Evolutionary conservation across 371 early-diverging fungal species (phyloP), one percentile per base, ranked within the genome.

Genomic region (Apophysomyces variabilis): DNA sequence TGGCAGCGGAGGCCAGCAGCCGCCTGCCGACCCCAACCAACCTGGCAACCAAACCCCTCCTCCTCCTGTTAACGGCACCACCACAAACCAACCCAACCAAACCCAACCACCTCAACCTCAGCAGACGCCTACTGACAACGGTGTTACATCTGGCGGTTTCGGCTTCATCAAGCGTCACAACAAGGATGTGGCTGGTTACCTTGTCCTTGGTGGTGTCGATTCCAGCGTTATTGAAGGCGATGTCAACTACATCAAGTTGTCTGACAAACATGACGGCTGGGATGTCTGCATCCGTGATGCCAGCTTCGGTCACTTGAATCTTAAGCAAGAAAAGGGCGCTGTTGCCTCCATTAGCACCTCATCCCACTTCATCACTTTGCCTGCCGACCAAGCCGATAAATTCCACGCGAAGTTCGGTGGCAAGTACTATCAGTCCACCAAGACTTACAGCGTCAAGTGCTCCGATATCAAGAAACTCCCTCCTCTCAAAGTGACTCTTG

Each of bases 181-280:
- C 35, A 64, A 75, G 13, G 60, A 69, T 46, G 77, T 75, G 57
- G 82, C 70, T 58, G 83, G 83, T 37, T 82, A 79, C 59, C 72
- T 82, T 60, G 59, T 82, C 66, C 36, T 82, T 39, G 81, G 83
- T 70, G 83, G 83, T 63, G 68, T 82, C 56, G 83, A 79, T 64
- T 68, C 47, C 39, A 69, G 67, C 45, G 73, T 73, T 56, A 73
- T 82, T 41, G 47, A 76, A 45, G 83, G 83, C 14, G 70, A 76
- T 16, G 58, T 82, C 38, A 69, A 73, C 57, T 73, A 77, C 62
- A 70, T 79, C 58, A 38, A 66, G 32, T 47, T 73, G 14, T 65
- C 65, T 41, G 68, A 74, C 37, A n/a, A 63, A 26, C 66, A 61
- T 12, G 62, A 76, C 16, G 68, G 66, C 32, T 82, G 83, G 83